Evolutionary conservation across 2,329 filamentous ascomycete genomes (phyloP), one percentile per base, ranked within the genome.

Genomic region (Pleomassaria siparia): DNA sequence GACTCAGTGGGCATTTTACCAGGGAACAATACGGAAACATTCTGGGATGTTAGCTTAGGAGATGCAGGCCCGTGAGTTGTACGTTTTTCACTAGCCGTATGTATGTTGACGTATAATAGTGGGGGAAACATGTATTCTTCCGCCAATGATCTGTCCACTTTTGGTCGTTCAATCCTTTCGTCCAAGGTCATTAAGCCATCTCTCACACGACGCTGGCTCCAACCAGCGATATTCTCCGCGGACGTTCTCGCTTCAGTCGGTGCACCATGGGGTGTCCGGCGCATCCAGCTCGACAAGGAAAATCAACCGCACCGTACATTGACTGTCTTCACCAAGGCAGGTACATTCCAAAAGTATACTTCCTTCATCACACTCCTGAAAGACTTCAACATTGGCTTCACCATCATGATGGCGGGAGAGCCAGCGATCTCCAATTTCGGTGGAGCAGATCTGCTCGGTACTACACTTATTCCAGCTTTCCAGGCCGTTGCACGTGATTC

Each of bases 1-100:
- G 52, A 54, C 5, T 53, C 53, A 1, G 50, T 47, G 40, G 67
- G 58, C 0, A 56, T 77, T 1, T 73, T 78, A 4, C 73, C 75
- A 2, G 55, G 54, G 9, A 59, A 46, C 1, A 42, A 55, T 6
- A 56, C 51, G 25, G 58, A 58, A 12, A 54, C 51, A 1, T 62
- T 57, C 33, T 63, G 56, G 55, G 45, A 36, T 29, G 58, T 56
- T 11, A 56, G 45, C 42, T 32, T 61, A 16, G 60, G 60, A 18
- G 53, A 58, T 21, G 55, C 56, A 12, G 51, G 42, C n/a, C 58
- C 59, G 53, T 61, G 46, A 51, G 57, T 54, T 16, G n/a, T n/a
- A n/a, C n/a, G n/a, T 25, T 20, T 13, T 16, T 2, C n/a, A 33
- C 18, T 26, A 20, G 5, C 11, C 20, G n/a, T 18, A 40, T 20